phyloP scores from a whole-genome alignment of 805 yeast genomes.

The Metschnikowia gelsemii region DNA sequence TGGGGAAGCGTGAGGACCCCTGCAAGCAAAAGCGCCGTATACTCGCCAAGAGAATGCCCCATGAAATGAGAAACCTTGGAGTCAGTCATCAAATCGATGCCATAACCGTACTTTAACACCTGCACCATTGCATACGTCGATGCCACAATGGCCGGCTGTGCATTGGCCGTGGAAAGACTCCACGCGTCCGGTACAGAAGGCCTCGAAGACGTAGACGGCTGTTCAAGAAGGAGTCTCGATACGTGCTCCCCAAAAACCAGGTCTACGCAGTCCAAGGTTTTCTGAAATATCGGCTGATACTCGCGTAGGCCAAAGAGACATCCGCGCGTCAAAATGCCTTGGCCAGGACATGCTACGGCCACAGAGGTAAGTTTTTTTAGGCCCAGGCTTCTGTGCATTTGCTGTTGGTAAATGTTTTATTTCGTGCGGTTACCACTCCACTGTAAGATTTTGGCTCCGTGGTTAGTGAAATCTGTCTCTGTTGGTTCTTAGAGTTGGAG shows the following conservation, averaged over 20 bases:
- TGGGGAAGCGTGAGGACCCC: constrained; percentile 16
- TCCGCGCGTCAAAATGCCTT: constrained; percentile 20
- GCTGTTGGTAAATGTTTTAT: too few species aligned
- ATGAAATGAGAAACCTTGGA: constrained; percentile 13
- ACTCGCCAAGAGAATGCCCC: constrained; percentile 23
- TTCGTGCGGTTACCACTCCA: too few species aligned
- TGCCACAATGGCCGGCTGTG: constrained; percentile 54
- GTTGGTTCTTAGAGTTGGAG: too few species aligned
- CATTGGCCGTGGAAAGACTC: constrained; percentile 30
- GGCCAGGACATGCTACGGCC: constrained; percentile 23
- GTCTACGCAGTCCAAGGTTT: constrained; percentile 17
- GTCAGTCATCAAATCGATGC: constrained; percentile 20
- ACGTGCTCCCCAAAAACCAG: constrained; percentile 14
- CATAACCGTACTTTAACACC: constrained; percentile 10
- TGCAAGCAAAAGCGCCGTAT: constrained; percentile 19
- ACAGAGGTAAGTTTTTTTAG: neutral
- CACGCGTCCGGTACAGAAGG: constrained; percentile 16
- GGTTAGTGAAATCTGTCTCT: too few species aligned
- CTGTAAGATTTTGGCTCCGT: too few species aligned
- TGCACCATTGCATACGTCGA: constrained; percentile 27
- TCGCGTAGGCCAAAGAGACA: constrained; percentile 13
- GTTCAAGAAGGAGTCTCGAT: constrained; percentile 13
- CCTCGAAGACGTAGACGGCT: constrained; percentile 6
- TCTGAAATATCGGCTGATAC: constrained; percentile 11
- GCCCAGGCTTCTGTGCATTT: too few species aligned